phyloP scores from a whole-genome alignment of 148 eudicot species.

The Heliosperma pusillum region DNA sequence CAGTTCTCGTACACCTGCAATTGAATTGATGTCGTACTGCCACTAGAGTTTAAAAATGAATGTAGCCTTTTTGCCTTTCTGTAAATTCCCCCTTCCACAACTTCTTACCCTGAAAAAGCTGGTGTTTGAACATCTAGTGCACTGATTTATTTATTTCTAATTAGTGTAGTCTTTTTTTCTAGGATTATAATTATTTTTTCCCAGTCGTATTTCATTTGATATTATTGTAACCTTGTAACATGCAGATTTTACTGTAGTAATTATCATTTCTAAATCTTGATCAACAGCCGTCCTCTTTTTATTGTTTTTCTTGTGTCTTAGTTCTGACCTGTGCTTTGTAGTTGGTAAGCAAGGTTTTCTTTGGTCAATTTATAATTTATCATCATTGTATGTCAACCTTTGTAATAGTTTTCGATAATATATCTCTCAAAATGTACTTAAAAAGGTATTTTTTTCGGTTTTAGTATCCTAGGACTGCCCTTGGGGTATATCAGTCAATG shows the following conservation, averaged over 20 bases:
- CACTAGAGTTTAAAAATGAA: conserved; percentile 38
- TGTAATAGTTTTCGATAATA: too few relatives aligned
- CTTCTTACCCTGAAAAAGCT: conserved; percentile 26
- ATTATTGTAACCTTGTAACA: conserved; percentile 15
- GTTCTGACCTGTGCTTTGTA: too few relatives aligned
- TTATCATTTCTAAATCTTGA: background rate
- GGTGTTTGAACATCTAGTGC: conserved; percentile 35
- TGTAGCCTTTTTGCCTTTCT: conserved; percentile 22
- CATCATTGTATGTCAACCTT: too few relatives aligned
- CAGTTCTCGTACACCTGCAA: conserved; percentile 28
- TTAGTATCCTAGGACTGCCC: too few relatives aligned
- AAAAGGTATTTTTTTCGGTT: too few relatives aligned
- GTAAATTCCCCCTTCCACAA: conserved; percentile 1
- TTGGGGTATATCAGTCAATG: too few relatives aligned
- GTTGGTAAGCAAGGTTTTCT: too few relatives aligned
- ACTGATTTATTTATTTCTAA: conserved; percentile 42
- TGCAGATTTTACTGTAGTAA: conserved; percentile 1
- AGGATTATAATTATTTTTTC: background rate
- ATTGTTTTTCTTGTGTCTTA: too few relatives aligned
- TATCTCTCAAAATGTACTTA: too few relatives aligned
- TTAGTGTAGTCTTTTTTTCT: conserved; percentile 9
- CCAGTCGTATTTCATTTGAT: conserved; percentile 14
- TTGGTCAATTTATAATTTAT: too few relatives aligned
- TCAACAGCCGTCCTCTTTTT: too few relatives aligned
- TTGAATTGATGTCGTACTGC: conserved; percentile 23